Percentiles rank a stretch among this genome's conserved stretches.
Conservation (phyloP, 176 grass and related monocot species). For the Bolboschoenus planiculmis region DNA sequence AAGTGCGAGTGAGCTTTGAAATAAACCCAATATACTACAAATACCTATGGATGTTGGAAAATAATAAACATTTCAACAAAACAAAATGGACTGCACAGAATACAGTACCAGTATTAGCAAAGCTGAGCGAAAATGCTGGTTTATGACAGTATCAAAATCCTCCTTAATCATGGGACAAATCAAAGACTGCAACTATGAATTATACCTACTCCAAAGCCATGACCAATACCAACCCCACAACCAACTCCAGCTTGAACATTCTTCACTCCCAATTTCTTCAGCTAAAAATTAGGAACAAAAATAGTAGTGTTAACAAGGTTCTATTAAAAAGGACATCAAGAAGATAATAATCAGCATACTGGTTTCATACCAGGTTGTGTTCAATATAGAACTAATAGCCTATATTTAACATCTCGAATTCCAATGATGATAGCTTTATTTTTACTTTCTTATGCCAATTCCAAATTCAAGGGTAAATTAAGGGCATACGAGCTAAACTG, state of each 20-base stretch:
- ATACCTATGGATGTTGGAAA: not conserved
- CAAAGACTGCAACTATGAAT: conserved; percentile 6
- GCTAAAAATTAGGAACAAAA: conserved; percentile 28
- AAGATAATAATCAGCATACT: not conserved
- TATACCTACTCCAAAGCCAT: conserved; percentile 93
- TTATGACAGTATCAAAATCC: conserved; percentile 10
- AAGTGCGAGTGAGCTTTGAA: not conserved
- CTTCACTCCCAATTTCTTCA: conserved; percentile 63
- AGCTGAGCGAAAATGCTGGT: not conserved
- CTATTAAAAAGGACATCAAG: conserved; percentile 1
- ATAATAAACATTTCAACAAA: not conserved
- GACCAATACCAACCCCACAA: conserved; percentile 82
- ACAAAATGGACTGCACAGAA: not conserved
- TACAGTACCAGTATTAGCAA: not conserved
- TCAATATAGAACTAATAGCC: not conserved
- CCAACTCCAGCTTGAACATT: conserved; percentile 85
- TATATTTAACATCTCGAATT: not conserved
- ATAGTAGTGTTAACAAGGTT: not conserved
- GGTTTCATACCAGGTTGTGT: not conserved
- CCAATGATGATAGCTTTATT: not conserved
- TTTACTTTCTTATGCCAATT: not conserved
- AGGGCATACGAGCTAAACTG: not conserved
- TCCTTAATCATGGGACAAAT: not conserved
- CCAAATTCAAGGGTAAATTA: not conserved
- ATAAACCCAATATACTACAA: not conserved